These are phyloP conservation scores for Erigeron canadensis DNA, from an alignment of 129 eudicot genomes.

Conservation along the genomic window DNA sequence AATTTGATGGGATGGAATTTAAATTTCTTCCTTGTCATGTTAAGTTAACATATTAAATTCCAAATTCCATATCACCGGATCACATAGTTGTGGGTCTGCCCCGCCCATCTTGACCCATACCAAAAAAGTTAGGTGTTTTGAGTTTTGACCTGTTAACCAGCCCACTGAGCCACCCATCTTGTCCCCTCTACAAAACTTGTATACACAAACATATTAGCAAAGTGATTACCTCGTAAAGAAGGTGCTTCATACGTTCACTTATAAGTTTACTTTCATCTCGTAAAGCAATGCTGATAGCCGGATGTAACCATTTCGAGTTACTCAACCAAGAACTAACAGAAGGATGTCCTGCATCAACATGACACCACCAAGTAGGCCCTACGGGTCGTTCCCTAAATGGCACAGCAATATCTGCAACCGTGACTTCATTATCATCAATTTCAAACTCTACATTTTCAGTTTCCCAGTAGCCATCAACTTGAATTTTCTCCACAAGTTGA, in stretches of 20 bases:
- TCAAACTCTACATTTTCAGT: conserved; percentile 36
- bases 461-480: conserved; percentile 48
- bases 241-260: conserved; percentile 77
- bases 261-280: conserved; percentile 72
- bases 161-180: neutral
- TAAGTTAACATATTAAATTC: too few relatives aligned
- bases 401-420: conserved; percentile 65
- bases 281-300: conserved; percentile 63
- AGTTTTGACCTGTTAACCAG: too few relatives aligned
- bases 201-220: conserved; percentile 1
- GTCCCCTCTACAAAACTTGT: neutral
- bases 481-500: conserved; percentile 50
- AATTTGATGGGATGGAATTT: too few relatives aligned
- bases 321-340: conserved; percentile 47
- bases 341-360: conserved; percentile 58
- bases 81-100: neutral
- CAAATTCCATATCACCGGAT: too few relatives aligned
- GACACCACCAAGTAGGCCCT: conserved; percentile 82
- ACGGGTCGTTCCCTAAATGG: conserved; percentile 59
- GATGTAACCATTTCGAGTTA: conserved; percentile 67
- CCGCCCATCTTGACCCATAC: neutral
- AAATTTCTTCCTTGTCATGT: too few relatives aligned
- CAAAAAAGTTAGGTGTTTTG: too few relatives aligned
- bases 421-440: conserved; percentile 47
- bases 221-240: conserved; percentile 53